Evolutionary conservation across 2,329 filamentous ascomycete genomes (phyloP).

Genomic region (Trichophyton rubrum): DNA sequence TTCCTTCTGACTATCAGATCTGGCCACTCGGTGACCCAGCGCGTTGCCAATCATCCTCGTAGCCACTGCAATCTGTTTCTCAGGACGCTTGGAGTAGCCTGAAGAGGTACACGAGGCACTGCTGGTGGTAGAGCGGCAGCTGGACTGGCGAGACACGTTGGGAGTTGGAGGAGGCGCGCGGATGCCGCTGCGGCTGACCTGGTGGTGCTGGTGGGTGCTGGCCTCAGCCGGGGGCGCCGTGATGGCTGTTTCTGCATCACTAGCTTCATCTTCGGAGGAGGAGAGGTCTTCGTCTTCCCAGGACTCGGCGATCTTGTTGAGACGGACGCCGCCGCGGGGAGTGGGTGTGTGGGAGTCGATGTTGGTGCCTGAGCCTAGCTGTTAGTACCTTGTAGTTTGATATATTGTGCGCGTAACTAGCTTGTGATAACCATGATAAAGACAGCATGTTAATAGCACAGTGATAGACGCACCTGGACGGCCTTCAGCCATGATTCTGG

Average conservation of each 20-base stretch:
- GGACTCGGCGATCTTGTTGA: slow-evolving; percentile 46
- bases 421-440: neutral
- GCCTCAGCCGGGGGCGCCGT: slow-evolving; percentile 21
- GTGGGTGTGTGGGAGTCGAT: neutral
- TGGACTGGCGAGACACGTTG: slow-evolving; percentile 34
- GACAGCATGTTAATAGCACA: neutral
- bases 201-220: slow-evolving; percentile 16
- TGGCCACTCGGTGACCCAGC: slow-evolving; percentile 65
- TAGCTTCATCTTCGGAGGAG: slow-evolving; percentile 28
- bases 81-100: slow-evolving; percentile 43
- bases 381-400: neutral
- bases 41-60: slow-evolving; percentile 80
- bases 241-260: slow-evolving; percentile 13
- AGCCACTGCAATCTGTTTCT: slow-evolving; percentile 89
- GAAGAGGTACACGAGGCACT: slow-evolving; percentile 3
- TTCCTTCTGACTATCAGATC: slow-evolving; percentile 76
- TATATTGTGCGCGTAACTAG: too few species aligned
- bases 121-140: slow-evolving; percentile 9
- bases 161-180: slow-evolving; percentile 52
- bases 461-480: neutral
- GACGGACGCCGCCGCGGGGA: neutral
- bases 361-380: neutral
- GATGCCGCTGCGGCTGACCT: slow-evolving; percentile 10
- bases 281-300: slow-evolving; percentile 61
- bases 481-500: neutral